Evolutionary conservation across 208 protist genomes (phyloP).

Genomic region (Trypanosoma cruzi): DNA sequence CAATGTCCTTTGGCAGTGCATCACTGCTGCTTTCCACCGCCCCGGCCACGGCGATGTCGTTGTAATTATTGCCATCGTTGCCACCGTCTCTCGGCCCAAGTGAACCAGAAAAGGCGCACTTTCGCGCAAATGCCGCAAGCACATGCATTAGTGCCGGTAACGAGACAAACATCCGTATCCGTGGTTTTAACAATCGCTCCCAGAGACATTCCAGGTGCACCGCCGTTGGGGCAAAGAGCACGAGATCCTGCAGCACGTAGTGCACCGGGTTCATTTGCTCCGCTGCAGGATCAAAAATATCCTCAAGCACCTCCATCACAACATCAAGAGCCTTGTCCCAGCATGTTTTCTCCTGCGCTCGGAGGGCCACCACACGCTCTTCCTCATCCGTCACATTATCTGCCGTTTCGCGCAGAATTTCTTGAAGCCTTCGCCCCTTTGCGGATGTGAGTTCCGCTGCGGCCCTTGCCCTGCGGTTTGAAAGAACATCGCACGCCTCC

Average conservation of each 20-base stretch:
- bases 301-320: slow-evolving; percentile 43
- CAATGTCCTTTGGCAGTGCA: slow-evolving; percentile 54
- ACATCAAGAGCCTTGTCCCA: slow-evolving; percentile 67
- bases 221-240: slow-evolving; percentile 72
- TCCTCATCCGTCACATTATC: slow-evolving; percentile 3
- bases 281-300: slow-evolving; percentile 52
- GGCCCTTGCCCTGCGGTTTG: neutral
- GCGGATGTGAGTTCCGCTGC: neutral
- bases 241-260: slow-evolving; percentile 83
- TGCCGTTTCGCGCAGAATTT: slow-evolving; percentile 4
- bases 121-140: slow-evolving; percentile 63
- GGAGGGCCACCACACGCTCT: neutral
- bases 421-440: slow-evolving; percentile 3
- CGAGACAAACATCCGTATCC: slow-evolving; percentile 47
- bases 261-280: slow-evolving; percentile 40
- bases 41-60: neutral
- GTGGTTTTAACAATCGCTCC: slow-evolving; percentile 45
- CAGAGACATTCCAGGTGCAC: slow-evolving; percentile 73
- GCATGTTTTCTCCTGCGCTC: slow-evolving; percentile 33
- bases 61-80: neutral
- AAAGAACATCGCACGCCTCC: slow-evolving; percentile 39
- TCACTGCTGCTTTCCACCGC: slow-evolving; percentile 18
- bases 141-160: slow-evolving; percentile 41
- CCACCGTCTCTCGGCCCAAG: neutral
- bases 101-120: slow-evolving; percentile 62